phyloP scores from a whole-genome alignment of 768 basidiomycete species.

The Tulasnella sp. region DNA sequence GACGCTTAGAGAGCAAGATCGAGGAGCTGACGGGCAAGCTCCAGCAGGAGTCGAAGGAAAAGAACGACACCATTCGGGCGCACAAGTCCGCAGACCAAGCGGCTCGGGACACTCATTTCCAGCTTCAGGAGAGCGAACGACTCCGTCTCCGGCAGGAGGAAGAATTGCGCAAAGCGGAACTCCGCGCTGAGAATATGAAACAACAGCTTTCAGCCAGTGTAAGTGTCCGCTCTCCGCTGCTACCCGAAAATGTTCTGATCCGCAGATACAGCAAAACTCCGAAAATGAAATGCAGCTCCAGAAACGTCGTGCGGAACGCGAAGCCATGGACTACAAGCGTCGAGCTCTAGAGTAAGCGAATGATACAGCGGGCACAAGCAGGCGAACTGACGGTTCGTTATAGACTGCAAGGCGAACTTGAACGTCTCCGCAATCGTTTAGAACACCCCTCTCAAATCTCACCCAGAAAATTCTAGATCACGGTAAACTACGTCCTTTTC shows the following conservation, averaged over 20 bases:
- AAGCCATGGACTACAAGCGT: slow-evolving; percentile 63
- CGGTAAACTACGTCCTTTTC: neutral
- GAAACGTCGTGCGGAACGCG: slow-evolving; percentile 66
- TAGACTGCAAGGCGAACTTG: slow-evolving; percentile 57
- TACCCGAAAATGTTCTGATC: neutral
- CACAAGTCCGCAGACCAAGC: slow-evolving; percentile 36
- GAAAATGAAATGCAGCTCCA: slow-evolving; percentile 55
- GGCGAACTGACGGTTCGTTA: neutral
- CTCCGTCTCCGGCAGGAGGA: slow-evolving; percentile 52
- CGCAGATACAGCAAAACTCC: slow-evolving; percentile 42
- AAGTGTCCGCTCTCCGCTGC: slow-evolving; percentile 21
- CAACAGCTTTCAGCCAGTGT: slow-evolving; percentile 52
- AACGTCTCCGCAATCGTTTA: slow-evolving; percentile 51
- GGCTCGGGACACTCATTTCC: slow-evolving; percentile 41
- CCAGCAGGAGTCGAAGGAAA: slow-evolving; percentile 40
- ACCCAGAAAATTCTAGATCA: neutral
- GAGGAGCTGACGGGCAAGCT: slow-evolving; percentile 60
- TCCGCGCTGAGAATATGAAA: slow-evolving; percentile 45
- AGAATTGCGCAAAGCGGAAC: slow-evolving; percentile 48
- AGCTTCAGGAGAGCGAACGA: slow-evolving; percentile 50
- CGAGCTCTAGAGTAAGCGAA: slow-evolving; percentile 48
- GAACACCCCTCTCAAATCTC: slow-evolving; percentile 33
- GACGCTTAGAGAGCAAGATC: slow-evolving; percentile 55
- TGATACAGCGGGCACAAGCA: neutral
- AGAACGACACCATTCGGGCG: slow-evolving; percentile 23